phyloP scores from a whole-genome alignment of 371 early-diverging fungal genomes.

The Blyttiomyces sp. region DNA sequence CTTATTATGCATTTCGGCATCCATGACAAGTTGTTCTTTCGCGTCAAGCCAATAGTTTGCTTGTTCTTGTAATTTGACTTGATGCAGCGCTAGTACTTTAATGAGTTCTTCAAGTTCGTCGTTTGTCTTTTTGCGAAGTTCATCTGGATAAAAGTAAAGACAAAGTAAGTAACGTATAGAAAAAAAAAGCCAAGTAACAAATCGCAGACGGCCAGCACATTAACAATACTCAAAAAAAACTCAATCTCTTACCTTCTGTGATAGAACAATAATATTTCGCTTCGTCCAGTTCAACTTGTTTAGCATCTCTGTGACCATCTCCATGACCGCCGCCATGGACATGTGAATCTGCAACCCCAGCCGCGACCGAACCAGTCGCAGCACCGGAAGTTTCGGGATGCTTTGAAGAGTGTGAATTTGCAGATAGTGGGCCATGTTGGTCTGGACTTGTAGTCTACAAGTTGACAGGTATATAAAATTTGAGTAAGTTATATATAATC shows the following conservation, averaged over 20 bases:
- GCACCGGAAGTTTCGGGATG: neutral
- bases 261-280: slow-evolving; percentile 40
- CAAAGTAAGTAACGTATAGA: neutral
- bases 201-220: neutral
- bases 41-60: slow-evolving; percentile 70
- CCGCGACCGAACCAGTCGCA: neutral
- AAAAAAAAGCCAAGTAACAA: neutral
- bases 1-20: slow-evolving; percentile 83
- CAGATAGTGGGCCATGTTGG: too few relatives aligned
- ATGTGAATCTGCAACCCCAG: neutral
- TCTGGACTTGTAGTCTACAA: too few relatives aligned
- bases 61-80: slow-evolving; percentile 45
- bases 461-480: neutral
- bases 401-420: neutral
- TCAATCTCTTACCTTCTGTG: slow-evolving; percentile 33
- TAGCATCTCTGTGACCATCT: neutral
- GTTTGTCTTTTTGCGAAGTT: slow-evolving; percentile 30
- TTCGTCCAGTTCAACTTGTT: slow-evolving; percentile 5
- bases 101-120: slow-evolving; percentile 33
- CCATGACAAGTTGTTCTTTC: slow-evolving; percentile 80
- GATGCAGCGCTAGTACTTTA: slow-evolving; percentile 17
- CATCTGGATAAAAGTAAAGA: slow-evolving; percentile 27
- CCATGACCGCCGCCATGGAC: too few relatives aligned
- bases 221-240: neutral
- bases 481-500: neutral